These are phyloP conservation scores for Paratrimastix pyriformis DNA, from an alignment of 78 protist species.

Conservation along the genomic window DNA sequence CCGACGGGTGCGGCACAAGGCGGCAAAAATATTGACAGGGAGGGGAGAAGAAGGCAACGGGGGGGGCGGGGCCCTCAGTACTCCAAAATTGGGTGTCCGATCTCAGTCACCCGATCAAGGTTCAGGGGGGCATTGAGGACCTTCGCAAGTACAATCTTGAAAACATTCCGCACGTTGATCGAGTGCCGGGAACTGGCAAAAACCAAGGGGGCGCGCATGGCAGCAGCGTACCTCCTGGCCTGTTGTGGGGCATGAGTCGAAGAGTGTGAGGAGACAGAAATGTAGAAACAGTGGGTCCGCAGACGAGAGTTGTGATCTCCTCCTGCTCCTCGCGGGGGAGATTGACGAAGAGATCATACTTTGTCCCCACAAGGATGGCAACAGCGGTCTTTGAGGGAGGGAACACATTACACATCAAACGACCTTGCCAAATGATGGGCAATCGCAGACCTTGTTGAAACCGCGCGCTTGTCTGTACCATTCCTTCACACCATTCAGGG, in stretches of 20 bases:
- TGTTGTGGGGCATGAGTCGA: no score
- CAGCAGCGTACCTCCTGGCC: slow-evolving; percentile 66
- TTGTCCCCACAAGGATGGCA: slow-evolving; percentile 85
- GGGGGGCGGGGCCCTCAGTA: no score
- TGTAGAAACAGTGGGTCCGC: not conserved
- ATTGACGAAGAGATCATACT: slow-evolving; percentile 68
- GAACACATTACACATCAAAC: not conserved
- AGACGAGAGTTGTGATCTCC: no score
- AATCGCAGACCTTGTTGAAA: slow-evolving; percentile 61
- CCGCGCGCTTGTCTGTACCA: slow-evolving; percentile 91
- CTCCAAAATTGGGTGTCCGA: no score
- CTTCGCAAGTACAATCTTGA: slow-evolving; percentile 70
- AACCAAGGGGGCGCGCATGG: slow-evolving; percentile 88
- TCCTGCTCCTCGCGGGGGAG: slow-evolving; percentile 69
- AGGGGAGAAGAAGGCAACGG: no score
- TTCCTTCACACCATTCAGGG: slow-evolving; percentile 72
- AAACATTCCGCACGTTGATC: slow-evolving; percentile 66
- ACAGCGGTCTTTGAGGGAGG: slow-evolving; percentile 53
- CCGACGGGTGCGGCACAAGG: no score
- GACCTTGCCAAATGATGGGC: not conserved
- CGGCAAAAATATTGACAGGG: no score
- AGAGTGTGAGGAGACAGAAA: no score
- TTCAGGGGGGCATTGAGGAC: not conserved
- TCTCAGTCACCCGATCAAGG: no score
- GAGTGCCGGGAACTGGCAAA: slow-evolving; percentile 71